A percentile compares a stretch with the other conserved stretches of the same genome.
These are phyloP conservation scores for Sporobolomyces roseus DNA, from an alignment of 768 basidiomycete species.

Conservation along the genomic window DNA sequence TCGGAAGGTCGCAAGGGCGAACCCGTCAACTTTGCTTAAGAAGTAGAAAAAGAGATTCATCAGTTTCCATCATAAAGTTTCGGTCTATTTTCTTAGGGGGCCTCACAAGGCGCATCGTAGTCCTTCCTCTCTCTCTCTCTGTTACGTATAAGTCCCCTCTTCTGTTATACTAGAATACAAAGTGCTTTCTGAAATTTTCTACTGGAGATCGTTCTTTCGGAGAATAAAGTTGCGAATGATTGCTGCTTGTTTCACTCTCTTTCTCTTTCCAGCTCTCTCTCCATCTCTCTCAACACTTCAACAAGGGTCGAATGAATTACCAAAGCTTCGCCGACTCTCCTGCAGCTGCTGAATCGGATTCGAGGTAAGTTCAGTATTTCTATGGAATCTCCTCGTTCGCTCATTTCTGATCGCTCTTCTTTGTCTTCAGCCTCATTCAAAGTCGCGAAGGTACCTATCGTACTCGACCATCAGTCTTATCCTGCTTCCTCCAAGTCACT, in stretches of 20 bases:
- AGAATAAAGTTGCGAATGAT: neutral
- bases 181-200: neutral
- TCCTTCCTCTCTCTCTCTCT: too few relatives aligned
- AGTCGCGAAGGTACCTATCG: too few relatives aligned
- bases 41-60: too few relatives aligned
- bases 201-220: neutral
- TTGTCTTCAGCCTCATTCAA: neutral
- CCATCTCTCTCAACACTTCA: neutral
- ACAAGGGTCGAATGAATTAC: neutral
- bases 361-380: neutral
- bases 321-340: constrained; percentile 9
- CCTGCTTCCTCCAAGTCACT: neutral
- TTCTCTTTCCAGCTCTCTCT: neutral
- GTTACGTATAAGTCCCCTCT: too few relatives aligned
- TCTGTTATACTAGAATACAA: neutral
- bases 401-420: neutral
- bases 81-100: too few relatives aligned
- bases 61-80: too few relatives aligned
- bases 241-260: neutral
- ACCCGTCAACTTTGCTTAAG: constrained; percentile 57
- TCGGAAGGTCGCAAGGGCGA: constrained; percentile 86
- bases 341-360: neutral
- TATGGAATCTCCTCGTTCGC: neutral
- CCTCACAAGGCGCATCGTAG: too few relatives aligned
- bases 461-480: too few relatives aligned